These are phyloP conservation scores for Dactylellina drechsleri DNA, from an alignment of 2,329 filamentous ascomycete species.

Conservation along the genomic window DNA sequence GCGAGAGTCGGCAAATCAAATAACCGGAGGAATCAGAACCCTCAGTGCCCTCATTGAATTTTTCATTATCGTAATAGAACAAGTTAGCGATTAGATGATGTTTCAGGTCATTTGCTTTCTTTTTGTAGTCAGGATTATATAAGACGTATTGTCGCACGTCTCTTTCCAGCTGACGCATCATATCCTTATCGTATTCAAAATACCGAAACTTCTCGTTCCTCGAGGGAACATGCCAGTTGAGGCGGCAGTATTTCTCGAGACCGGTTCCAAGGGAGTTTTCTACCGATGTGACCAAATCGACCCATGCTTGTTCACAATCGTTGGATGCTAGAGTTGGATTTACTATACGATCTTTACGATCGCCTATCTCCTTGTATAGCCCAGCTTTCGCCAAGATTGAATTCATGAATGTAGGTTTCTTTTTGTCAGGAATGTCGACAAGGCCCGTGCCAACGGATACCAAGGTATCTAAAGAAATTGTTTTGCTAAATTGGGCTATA, in stretches of 20 bases:
- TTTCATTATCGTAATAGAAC: slow-evolving; percentile 9
- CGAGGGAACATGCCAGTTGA: neutral
- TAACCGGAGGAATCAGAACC: neutral
- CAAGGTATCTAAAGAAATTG: slow-evolving; percentile 1
- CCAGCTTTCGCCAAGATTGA: neutral
- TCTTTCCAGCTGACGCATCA: neutral
- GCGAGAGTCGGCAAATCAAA: neutral
- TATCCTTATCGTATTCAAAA: neutral
- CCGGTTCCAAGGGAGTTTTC: neutral
- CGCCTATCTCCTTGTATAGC: neutral
- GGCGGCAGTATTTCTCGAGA: neutral
- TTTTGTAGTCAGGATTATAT: too few relatives aligned
- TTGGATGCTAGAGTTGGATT: neutral
- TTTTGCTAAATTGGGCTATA: slow-evolving; percentile 1
- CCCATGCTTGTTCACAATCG: slow-evolving; percentile 12
- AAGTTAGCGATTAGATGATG: slow-evolving; percentile 6
- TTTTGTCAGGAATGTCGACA: neutral
- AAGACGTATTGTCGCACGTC: too few relatives aligned
- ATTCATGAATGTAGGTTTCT: neutral
- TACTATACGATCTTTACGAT: neutral
- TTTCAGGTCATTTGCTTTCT: neutral
- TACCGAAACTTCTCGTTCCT: neutral
- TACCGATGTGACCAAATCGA: neutral
- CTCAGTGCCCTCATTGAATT: neutral
- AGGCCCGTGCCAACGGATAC: slow-evolving; percentile 4